Evolutionary conservation across 768 basidiomycete genomes (phyloP).

Genomic region (Lactarius trivialis): DNA sequence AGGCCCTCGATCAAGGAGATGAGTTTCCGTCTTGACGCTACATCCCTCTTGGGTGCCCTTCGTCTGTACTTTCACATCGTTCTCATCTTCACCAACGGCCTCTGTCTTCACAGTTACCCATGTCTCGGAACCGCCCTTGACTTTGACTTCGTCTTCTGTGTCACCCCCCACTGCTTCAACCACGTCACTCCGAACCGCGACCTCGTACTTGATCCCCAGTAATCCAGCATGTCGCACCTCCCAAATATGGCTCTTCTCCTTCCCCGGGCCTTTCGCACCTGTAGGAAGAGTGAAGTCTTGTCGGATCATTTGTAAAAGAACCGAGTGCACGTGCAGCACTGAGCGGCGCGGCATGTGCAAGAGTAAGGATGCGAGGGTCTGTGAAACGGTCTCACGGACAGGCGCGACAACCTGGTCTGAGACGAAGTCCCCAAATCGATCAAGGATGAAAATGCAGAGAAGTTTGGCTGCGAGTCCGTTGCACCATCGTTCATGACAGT

Average conservation of each 20-base stretch:
- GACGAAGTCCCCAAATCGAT: constrained; percentile 97
- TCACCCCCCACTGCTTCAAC: constrained; percentile 39
- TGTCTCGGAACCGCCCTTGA: not conserved
- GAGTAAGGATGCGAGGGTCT: constrained; percentile 85
- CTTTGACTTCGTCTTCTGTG: constrained; percentile 16
- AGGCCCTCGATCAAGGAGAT: constrained; percentile 30
- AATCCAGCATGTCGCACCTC: constrained; percentile 97
- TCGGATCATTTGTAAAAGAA: constrained; percentile 88
- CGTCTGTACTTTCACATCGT: constrained; percentile 12
- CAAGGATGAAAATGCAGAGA: constrained; percentile 84
- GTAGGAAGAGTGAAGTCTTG: constrained; percentile 61
- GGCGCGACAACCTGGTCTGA: constrained; percentile 97
- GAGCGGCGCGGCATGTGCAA: constrained; percentile 82
- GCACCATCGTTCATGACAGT: constrained; percentile 79
- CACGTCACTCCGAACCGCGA: constrained; percentile 85
- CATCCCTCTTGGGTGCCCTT: constrained; percentile 14
- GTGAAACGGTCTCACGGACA: constrained; percentile 92
- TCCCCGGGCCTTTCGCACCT: constrained; percentile 25
- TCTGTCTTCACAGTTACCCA: not conserved
- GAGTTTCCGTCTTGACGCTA: constrained; percentile 30
- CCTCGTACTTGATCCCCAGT: constrained; percentile 95
- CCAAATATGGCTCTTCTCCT: constrained; percentile 69
- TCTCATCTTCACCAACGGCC: not conserved
- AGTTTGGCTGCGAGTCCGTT: constrained; percentile 82
- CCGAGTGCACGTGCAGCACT: constrained; percentile 70